Evolutionary conservation across 495 filamentous ascomycete genomes (phyloP).

Genomic region (Echria macrotheca): DNA sequence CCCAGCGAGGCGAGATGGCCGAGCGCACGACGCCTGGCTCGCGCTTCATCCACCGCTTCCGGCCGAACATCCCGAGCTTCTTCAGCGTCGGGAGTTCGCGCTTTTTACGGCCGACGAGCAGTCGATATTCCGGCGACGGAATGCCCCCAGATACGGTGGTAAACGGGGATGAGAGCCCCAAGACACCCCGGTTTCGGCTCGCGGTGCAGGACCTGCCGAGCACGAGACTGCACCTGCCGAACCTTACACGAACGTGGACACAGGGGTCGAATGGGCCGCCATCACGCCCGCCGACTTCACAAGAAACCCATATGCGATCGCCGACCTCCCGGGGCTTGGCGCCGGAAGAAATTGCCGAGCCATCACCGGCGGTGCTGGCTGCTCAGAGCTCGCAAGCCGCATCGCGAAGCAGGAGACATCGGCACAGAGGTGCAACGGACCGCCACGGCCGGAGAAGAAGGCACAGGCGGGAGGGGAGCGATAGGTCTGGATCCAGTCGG

Average conservation of each 20-base stretch:
- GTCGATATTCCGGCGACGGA: constrained; percentile 24
- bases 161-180: constrained; percentile 31
- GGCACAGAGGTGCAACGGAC: constrained; percentile 2
- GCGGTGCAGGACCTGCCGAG: constrained; percentile 33
- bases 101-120: constrained; percentile 23
- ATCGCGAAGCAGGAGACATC: constrained; percentile 12
- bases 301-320: constrained; percentile 7
- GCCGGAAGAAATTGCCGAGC: constrained; percentile 3
- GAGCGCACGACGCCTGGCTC: constrained; percentile 18
- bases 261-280: constrained; percentile 27
- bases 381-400: neutral
- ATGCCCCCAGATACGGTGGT: constrained; percentile 21
- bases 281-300: constrained; percentile 10
- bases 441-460: constrained; percentile 17
- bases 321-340: neutral
- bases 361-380: constrained; percentile 9
- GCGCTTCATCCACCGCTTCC: constrained; percentile 26
- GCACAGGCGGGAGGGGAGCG: constrained; percentile 19
- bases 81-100: constrained; percentile 21
- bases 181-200: constrained; percentile 35
- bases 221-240: constrained; percentile 36
- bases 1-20: constrained; percentile 25
- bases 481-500: constrained; percentile 9
- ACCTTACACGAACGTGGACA: constrained; percentile 33
- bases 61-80: constrained; percentile 29